Evolutionary conservation across 176 grass and related monocot genomes (phyloP).

Genomic region (Oryza punctata): DNA sequence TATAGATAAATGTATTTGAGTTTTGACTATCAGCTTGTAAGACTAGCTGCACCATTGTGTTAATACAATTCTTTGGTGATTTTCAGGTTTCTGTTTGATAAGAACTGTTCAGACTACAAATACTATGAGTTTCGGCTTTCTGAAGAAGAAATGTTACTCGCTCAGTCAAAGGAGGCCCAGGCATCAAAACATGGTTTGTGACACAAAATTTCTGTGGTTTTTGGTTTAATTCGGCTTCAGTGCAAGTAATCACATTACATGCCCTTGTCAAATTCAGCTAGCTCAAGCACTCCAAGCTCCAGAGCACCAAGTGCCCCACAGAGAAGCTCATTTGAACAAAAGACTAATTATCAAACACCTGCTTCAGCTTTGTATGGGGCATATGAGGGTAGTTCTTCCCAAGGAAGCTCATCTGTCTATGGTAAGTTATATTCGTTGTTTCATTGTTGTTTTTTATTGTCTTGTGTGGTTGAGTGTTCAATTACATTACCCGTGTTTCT

Average conservation of each 20-base stretch:
- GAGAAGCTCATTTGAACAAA: constrained; percentile 59
- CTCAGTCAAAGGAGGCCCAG: constrained; percentile 60
- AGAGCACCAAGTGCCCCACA: constrained; percentile 47
- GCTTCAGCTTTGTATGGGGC: constrained; percentile 78
- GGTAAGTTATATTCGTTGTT: constrained; percentile 44
- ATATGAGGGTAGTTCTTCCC: constrained; percentile 58
- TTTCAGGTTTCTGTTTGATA: constrained; percentile 95
- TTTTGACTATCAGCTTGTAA: constrained; percentile 24
- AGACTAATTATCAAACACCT: constrained; percentile 78
- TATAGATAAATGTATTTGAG: not conserved
- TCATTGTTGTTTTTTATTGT: not conserved
- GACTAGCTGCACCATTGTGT: not conserved
- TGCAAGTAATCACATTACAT: constrained; percentile 19
- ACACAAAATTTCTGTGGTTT: not conserved
- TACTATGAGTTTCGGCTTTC: constrained; percentile 80
- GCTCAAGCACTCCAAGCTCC: constrained; percentile 50
- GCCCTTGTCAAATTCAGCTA: constrained; percentile 38
- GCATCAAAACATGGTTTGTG: constrained; percentile 60
- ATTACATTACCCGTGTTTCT: constrained; percentile 3
- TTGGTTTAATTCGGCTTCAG: not conserved
- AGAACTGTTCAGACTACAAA: constrained; percentile 81
- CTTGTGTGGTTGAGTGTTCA: not conserved
- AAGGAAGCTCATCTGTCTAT: constrained; percentile 51
- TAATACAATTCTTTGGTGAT: constrained; percentile 19
- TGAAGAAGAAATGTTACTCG: constrained; percentile 77